Conservation (phyloP, 2,329 filamentous ascomycete species). For the Calonectria leucothoes region DNA sequence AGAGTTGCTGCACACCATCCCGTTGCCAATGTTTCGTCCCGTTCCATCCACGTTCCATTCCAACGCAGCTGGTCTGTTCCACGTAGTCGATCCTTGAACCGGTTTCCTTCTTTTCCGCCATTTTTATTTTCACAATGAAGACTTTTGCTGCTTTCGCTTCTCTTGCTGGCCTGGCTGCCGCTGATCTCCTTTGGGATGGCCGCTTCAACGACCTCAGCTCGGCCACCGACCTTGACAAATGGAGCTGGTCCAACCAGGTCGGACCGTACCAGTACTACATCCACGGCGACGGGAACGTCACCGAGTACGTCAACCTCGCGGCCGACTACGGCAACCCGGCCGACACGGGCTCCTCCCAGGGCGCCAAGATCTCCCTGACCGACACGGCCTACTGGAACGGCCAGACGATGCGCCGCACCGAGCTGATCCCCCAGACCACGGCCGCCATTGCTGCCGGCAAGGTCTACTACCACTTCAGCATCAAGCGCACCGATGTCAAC, state of each 20-base stretch:
- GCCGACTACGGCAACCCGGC: conserved; percentile 72
- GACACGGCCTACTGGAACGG: conserved; percentile 77
- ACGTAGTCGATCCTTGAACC: background rate
- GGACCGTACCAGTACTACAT: conserved; percentile 69
- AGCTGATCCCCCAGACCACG: conserved; percentile 78
- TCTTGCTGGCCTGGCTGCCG: conserved; percentile 18
- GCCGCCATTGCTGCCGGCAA: conserved; percentile 74
- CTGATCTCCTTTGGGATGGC: conserved; percentile 69
- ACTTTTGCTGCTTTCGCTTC: conserved; percentile 15
- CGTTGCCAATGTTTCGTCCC: background rate
- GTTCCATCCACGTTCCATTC: conserved; percentile 9
- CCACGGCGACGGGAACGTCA: conserved; percentile 69
- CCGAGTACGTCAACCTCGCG: conserved; percentile 71
- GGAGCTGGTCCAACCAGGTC: conserved; percentile 77
- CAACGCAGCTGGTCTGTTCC: conserved; percentile 15
- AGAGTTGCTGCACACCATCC: background rate
- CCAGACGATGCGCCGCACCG: conserved; percentile 78
- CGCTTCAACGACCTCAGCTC: conserved; percentile 71
- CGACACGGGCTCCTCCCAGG: conserved; percentile 70
- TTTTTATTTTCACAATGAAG: conserved; percentile 14
- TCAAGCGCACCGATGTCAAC: conserved; percentile 70
- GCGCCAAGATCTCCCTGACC: conserved; percentile 75
- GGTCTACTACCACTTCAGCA: conserved; percentile 79
- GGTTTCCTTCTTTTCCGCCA: background rate
- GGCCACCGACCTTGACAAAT: conserved; percentile 66